These are phyloP conservation scores for Sphagnum fallax DNA, from an alignment of 228 moss, liverwort and hornwort genomes.

Conservation along the genomic window DNA sequence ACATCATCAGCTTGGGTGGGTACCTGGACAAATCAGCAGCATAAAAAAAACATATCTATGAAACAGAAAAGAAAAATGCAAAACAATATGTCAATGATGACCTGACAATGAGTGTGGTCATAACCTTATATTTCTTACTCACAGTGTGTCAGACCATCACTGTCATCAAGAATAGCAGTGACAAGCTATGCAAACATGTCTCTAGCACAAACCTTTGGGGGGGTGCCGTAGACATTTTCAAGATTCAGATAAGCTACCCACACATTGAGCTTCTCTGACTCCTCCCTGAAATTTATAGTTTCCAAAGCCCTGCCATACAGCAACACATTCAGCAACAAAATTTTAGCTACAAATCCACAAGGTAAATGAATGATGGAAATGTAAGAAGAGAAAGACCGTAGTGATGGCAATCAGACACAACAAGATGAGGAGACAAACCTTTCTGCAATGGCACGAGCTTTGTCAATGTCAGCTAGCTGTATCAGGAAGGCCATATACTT, in stretches of 20 bases:
- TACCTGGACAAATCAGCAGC: neutral
- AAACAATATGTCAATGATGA: no score
- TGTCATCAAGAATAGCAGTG: no score
- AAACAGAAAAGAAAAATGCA: neutral
- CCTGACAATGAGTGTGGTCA: no score
- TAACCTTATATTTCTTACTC: no score
- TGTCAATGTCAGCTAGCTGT: constrained; percentile 73
- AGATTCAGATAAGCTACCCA: constrained; percentile 98
- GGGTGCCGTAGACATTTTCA: constrained; percentile 84
- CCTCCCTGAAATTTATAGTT: constrained; percentile 87
- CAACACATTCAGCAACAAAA: constrained; percentile 6
- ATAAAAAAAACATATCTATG: neutral
- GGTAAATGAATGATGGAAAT: neutral
- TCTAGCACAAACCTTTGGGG: constrained; percentile 54
- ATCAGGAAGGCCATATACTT: constrained; percentile 97
- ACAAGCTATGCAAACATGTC: no score
- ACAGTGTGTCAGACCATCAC: no score
- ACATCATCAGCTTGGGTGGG: neutral
- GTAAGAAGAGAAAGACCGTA: neutral
- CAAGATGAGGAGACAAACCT: constrained; percentile 33
- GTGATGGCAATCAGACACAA: neutral
- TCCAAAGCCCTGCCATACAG: constrained; percentile 58
- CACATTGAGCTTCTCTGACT: constrained; percentile 85
- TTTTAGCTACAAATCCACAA: neutral
- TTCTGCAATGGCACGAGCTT: constrained; percentile 86